Evolutionary conservation across 2,329 filamentous ascomycete species (phyloP).

Genomic region (Fusarium austroafricanum): DNA sequence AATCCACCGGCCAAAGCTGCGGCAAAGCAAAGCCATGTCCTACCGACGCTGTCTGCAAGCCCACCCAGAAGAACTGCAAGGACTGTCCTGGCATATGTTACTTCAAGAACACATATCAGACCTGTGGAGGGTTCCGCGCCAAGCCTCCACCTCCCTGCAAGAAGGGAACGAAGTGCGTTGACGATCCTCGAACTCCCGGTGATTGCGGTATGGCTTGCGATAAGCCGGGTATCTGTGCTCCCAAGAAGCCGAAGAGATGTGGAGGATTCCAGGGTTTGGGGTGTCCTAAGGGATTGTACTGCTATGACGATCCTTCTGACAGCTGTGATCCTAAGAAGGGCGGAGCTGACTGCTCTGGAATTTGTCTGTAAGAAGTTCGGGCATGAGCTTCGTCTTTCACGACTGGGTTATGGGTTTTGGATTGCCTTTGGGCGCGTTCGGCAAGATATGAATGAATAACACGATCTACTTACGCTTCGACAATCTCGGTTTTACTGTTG

Average conservation of each 20-base stretch:
- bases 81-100: slow-evolving; percentile 47
- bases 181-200: slow-evolving; percentile 49
- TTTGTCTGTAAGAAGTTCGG: too few species aligned
- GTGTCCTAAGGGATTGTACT: slow-evolving; percentile 47
- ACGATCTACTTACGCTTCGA: too few species aligned
- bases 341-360: slow-evolving; percentile 48
- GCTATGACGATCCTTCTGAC: slow-evolving; percentile 48
- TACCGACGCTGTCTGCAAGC: slow-evolving; percentile 42
- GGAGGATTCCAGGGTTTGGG: slow-evolving; percentile 41
- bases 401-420: too few species aligned
- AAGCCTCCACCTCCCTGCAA: slow-evolving; percentile 44
- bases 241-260: slow-evolving; percentile 37
- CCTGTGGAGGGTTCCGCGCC: slow-evolving; percentile 49
- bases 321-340: slow-evolving; percentile 45
- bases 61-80: slow-evolving; percentile 39
- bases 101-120: slow-evolving; percentile 47
- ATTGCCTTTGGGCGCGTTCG: neutral
- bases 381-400: slow-evolving; percentile 50
- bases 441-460: neutral
- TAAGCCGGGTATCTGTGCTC: slow-evolving; percentile 50
- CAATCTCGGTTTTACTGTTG: too few species aligned
- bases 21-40: slow-evolving; percentile 49
- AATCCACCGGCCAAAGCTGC: slow-evolving; percentile 37
- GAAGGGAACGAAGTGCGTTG: slow-evolving; percentile 43
- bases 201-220: slow-evolving; percentile 53